Evolutionary conservation across 352 stramenopile genomes (phyloP), one percentile per base, ranked within the genome.

Genomic region (Pythium angustatum): DNA sequence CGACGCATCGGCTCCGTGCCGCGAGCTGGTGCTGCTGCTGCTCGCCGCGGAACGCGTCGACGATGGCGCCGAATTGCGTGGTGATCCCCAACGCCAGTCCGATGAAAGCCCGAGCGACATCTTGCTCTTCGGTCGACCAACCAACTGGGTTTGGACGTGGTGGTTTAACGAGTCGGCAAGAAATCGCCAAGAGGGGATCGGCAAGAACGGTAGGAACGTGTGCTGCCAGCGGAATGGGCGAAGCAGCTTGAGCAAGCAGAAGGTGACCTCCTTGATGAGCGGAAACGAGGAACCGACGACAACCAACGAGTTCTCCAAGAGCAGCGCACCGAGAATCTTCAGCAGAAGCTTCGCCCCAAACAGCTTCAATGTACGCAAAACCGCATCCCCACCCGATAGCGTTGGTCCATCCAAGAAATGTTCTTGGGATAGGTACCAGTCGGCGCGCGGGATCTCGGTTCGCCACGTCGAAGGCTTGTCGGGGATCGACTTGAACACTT

Each of bases 211-310:
- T 5, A 92, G 49, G 47, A 90, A 88, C 22, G 81, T 89, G 64
- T 91, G 83, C 44, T 90, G 81, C 87, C 87, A 96, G 24, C 61
- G 71, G 59, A 96, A 96, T n/a, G 87, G 87, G 41, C 85, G 64
- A 12, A 96, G 59, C 28, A 96, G 60, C 62, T 85, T 85, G 27
- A 94, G 52, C 38, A 96, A 48, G 48, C 75, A 85, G 21, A 90
- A 73, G 5, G 79, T 76, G 19, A 94, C 82, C 47, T 92, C 83
- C 49, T 96, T 85, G 11, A 94, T 83, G 51, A 88, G 69, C 9
- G 82, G 71, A 38, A 91, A 90, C 24, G 85, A 94, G 36, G 74
- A 78, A 6, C 84, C 82, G 0, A 91, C 70, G 17, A 96, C 64
- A n/a, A 96, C 75, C 27, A 96, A 53, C 1, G 87, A 80, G 40